phyloP scores from a whole-genome alignment of 306 rosid species.

The Cicer cuneatum region DNA sequence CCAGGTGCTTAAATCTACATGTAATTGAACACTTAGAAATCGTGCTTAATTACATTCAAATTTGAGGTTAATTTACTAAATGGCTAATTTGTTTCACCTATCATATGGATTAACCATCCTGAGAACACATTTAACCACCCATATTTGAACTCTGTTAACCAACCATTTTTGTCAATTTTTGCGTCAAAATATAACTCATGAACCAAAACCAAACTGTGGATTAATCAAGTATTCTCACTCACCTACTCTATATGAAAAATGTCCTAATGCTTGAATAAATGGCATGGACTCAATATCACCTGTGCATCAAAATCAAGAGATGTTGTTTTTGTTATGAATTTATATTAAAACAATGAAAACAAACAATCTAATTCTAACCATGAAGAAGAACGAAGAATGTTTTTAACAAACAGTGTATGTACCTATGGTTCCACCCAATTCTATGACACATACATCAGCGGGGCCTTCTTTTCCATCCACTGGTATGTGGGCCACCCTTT shows the following conservation, averaged over 20 bases:
- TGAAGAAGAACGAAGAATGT: slow-evolving; percentile 32
- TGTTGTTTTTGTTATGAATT: slow-evolving; percentile 3
- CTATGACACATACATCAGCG: slow-evolving; percentile 89
- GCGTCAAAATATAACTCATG: too few relatives aligned
- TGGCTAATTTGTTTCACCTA: too few relatives aligned
- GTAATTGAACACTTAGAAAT: too few relatives aligned
- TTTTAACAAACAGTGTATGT: slow-evolving; percentile 33
- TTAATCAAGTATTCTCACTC: slow-evolving; percentile 49
- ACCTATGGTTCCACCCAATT: slow-evolving; percentile 96
- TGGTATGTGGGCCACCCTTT: slow-evolving; percentile 78
- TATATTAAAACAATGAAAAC: slow-evolving; percentile 19
- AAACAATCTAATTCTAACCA: slow-evolving; percentile 24
- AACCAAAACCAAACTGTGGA: background rate
- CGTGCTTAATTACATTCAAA: too few relatives aligned
- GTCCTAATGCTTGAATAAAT: slow-evolving; percentile 81
- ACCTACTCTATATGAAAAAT: slow-evolving; percentile 82
- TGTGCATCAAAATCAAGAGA: slow-evolving; percentile 56
- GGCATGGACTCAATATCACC: slow-evolving; percentile 93
- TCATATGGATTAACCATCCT: too few relatives aligned
- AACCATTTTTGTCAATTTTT: too few relatives aligned
- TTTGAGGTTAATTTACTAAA: too few relatives aligned
- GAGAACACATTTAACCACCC: too few relatives aligned
- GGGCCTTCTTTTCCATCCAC: slow-evolving; percentile 79
- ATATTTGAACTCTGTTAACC: too few relatives aligned
- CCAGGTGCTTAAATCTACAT: too few relatives aligned